These are phyloP conservation scores for Candida freyschussii DNA, from an alignment of 1,139 yeast genomes.

Conservation along the genomic window DNA sequence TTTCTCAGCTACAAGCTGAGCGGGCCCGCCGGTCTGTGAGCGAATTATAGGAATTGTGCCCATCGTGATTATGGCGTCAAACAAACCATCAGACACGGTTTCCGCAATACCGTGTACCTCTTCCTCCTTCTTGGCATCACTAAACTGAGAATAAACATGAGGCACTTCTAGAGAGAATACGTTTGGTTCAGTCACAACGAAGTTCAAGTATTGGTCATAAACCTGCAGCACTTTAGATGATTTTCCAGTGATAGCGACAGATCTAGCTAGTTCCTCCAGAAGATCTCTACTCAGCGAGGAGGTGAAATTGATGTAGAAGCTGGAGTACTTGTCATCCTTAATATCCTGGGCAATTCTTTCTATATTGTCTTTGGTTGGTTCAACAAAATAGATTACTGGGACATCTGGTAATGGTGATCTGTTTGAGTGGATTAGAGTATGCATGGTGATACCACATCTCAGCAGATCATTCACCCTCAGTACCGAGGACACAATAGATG, in stretches of 20 bases:
- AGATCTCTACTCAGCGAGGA: constrained; percentile 71
- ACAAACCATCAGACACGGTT: constrained; percentile 70
- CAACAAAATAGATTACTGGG: constrained; percentile 87
- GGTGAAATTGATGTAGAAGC: constrained; percentile 80
- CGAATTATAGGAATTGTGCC: constrained; percentile 84
- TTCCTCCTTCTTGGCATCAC: constrained; percentile 62
- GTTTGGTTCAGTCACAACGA: constrained; percentile 88
- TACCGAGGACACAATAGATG: constrained; percentile 83
- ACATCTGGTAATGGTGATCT: constrained; percentile 87
- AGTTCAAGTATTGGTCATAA: constrained; percentile 88
- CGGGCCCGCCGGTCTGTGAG: constrained; percentile 91
- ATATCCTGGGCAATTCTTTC: constrained; percentile 66
- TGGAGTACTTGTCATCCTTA: constrained; percentile 67
- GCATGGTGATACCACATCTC: constrained; percentile 87
- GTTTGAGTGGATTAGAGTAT: constrained; percentile 56
- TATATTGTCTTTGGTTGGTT: constrained; percentile 79
- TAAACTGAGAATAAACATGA: constrained; percentile 61
- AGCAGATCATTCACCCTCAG: constrained; percentile 85
- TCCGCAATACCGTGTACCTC: constrained; percentile 67
- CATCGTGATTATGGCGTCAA: constrained; percentile 72
- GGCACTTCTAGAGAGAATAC: constrained; percentile 74
- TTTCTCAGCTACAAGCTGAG: constrained; percentile 86
- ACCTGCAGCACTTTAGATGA: constrained; percentile 76
- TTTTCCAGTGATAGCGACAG: constrained; percentile 68
- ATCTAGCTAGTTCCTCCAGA: constrained; percentile 83